Evolutionary conservation across 169 alveolate genomes (phyloP).

Genomic region (Plasmodium fragile): DNA sequence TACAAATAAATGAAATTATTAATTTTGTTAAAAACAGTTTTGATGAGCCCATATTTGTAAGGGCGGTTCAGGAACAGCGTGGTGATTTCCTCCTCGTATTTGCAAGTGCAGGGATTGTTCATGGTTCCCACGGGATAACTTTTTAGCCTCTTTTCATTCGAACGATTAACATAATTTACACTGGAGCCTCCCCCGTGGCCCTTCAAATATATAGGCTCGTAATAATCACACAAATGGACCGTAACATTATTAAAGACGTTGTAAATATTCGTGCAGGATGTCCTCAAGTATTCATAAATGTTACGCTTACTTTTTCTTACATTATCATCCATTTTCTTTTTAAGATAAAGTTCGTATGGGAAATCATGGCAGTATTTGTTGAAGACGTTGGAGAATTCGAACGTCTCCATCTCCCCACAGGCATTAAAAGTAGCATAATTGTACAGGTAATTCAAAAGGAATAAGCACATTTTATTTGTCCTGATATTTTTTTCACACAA

Average conservation of each 20-base stretch:
- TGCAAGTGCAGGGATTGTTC: constrained; percentile 20
- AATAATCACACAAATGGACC: constrained; percentile 55
- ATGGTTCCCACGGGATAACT: not conserved
- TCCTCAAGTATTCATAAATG: constrained; percentile 46
- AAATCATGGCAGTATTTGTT: constrained; percentile 71
- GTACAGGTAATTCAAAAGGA: constrained; percentile 46
- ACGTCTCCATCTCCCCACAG: constrained; percentile 22
- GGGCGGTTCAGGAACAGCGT: constrained; percentile 35
- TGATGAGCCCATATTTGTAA: constrained; percentile 34
- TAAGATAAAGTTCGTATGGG: constrained; percentile 50
- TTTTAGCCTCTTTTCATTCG: not conserved
- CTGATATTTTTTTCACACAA: constrained; percentile 68
- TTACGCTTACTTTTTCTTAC: constrained; percentile 65
- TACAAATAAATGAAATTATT: constrained; percentile 71
- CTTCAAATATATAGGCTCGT: constrained; percentile 55
- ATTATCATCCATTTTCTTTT: constrained; percentile 67
- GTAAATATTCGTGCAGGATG: constrained; percentile 21
- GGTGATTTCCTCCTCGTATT: constrained; percentile 68
- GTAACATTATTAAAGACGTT: constrained; percentile 50
- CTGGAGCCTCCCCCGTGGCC: not conserved
- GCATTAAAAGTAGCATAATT: constrained; percentile 55
- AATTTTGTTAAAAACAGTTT: constrained; percentile 64
- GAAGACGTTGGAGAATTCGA: constrained; percentile 30
- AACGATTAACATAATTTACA: not conserved
- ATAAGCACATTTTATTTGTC: constrained; percentile 65